Evolutionary conservation across 306 rosid species (phyloP), one percentile per base, ranked within the genome.

Genomic region (Potentilla sterilis): DNA sequence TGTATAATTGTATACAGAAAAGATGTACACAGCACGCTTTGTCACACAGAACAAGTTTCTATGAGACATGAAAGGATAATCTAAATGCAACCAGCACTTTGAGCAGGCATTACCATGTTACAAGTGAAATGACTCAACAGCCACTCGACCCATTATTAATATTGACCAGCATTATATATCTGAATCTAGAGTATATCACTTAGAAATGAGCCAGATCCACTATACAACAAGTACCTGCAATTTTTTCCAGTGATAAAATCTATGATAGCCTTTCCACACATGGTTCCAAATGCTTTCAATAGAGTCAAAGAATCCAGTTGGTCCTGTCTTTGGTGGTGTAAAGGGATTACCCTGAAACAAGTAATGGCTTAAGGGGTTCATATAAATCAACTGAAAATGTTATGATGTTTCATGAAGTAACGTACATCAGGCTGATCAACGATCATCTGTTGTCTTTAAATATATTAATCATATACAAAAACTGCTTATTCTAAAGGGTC

Each of bases 231-330:
- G 57, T 83, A 95, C 97, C 98, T 86, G 95, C 97, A 95, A 83
- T 82, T 74, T 84, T 85, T 90, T 80, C 97, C 96, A 4, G 87
- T 84, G 82, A 92, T 61, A 66, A 95, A 95, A 43, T 85, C 93
- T 63, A 42, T 19, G 54, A 90, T 51, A 59, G 86, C 80, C 67
- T 68, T 68, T 81, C 92, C 93, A 86, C 35, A 90, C 72, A 78
- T 85, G 86, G 75, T 89, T 81, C 93, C 96, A 92, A 40, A 85
- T 37, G 78, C 71, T 70, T 79, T 80, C 88, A 69, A 95, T 85
- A 47, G 97, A 85, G 58, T 84, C 87, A 54, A 90, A 86, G 85
- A 92, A 89, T 64, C 93, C 89, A 65, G 78, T 83, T 72, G 82
- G 66, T 67, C 87, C 70, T 11, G 80, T 79, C 78, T 82, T 89